Conservation (phyloP, 2,329 filamentous ascomycete genomes). For the Lachnellula arida region DNA sequence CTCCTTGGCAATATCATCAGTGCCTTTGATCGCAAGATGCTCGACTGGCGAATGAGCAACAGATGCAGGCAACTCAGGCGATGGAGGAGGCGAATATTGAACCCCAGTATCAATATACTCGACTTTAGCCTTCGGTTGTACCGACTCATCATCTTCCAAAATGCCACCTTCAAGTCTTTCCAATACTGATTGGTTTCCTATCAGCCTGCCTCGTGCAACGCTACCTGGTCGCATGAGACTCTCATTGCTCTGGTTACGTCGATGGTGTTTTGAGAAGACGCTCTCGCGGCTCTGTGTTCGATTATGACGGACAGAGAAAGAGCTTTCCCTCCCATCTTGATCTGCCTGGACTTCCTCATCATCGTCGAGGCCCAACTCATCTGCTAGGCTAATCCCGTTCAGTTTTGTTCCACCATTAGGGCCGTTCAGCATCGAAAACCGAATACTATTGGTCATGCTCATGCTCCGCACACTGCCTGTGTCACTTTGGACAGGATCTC, state of each 20-base stretch:
- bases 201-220: conserved; percentile 47
- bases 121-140: conserved; percentile 34
- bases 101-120: conserved; percentile 71
- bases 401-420: conserved; percentile 47
- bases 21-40: conserved; percentile 29
- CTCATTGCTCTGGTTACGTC: conserved; percentile 54
- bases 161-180: conserved; percentile 51
- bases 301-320: conserved; percentile 49
- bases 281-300: conserved; percentile 57
- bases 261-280: conserved; percentile 44
- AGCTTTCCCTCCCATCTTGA: conserved; percentile 63
- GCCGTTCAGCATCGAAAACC: conserved; percentile 67
- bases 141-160: conserved; percentile 45
- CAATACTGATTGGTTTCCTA: conserved; percentile 50
- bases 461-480: conserved; percentile 67
- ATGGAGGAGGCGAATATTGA: conserved; percentile 79
- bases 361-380: conserved; percentile 84
- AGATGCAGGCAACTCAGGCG: conserved; percentile 49
- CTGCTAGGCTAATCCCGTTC: conserved; percentile 74
- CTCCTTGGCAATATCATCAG: conserved; percentile 11
- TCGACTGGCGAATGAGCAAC: conserved; percentile 41
- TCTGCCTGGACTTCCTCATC: conserved; percentile 67
- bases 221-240: conserved; percentile 53
- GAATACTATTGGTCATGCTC: conserved; percentile 67
- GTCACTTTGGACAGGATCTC: conserved; percentile 60